phyloP scores from a whole-genome alignment of 139 green algal species.

The Choricystis sp. region DNA sequence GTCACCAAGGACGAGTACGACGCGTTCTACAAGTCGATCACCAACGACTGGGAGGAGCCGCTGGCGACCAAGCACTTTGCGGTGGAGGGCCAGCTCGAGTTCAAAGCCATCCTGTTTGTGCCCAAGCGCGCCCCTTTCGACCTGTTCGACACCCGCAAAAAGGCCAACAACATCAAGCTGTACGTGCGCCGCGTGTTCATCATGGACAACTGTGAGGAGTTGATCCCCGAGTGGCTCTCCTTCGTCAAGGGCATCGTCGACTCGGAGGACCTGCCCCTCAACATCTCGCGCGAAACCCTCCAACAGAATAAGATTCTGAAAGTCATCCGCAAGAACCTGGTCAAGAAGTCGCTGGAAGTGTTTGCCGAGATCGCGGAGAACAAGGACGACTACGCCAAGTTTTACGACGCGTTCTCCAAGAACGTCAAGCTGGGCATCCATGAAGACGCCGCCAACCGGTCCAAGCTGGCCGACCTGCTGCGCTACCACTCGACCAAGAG shows the following conservation, averaged over 20 bases:
- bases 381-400: slow-evolving; percentile 99
- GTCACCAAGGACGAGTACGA: slow-evolving; percentile 62
- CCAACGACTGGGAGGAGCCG: slow-evolving; percentile 99
- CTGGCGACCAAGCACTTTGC: slow-evolving; percentile 92
- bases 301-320: slow-evolving; percentile 99
- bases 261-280: slow-evolving; percentile 95
- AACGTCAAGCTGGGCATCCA: slow-evolving; percentile 98
- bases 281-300: slow-evolving; percentile 99
- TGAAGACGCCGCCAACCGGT: slow-evolving; percentile 86
- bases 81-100: slow-evolving; percentile 98
- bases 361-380: slow-evolving; percentile 91
- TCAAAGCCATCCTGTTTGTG: slow-evolving; percentile 90
- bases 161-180: slow-evolving; percentile 98
- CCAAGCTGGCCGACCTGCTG: slow-evolving; percentile 96
- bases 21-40: slow-evolving; percentile 46
- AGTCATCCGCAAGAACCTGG: slow-evolving; percentile 99
- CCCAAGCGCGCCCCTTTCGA: slow-evolving; percentile 95
- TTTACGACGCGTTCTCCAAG: slow-evolving; percentile 99
- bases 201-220: slow-evolving; percentile 99
- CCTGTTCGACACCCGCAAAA: slow-evolving; percentile 93
- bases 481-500: slow-evolving; percentile 89
- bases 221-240: slow-evolving; percentile 89
- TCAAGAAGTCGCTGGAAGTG: slow-evolving; percentile 88
- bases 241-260: slow-evolving; percentile 98
- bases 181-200: slow-evolving; percentile 99